Conservation (phyloP, 179 eudicot species). For the Corrigiola litoralis region DNA sequence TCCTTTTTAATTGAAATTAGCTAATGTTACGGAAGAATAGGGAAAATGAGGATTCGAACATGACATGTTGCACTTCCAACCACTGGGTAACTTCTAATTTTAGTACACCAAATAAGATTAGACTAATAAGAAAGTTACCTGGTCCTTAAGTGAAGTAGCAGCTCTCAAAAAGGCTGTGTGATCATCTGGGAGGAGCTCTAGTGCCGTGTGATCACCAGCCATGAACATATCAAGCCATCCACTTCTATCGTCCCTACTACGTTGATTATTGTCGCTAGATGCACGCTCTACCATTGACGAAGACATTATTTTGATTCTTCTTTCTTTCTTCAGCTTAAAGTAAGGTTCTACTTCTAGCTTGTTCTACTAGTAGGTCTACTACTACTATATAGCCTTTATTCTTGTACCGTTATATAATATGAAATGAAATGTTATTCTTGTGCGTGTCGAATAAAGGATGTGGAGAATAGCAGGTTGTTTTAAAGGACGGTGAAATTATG, state of each 20-base stretch:
- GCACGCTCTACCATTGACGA: slow-evolving; percentile 8
- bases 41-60: too few relatives aligned
- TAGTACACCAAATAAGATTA: neutral
- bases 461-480: neutral
- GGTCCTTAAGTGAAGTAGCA: slow-evolving; percentile 54
- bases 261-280: slow-evolving; percentile 13
- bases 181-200: slow-evolving; percentile 23
- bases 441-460: neutral
- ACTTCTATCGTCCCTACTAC: neutral
- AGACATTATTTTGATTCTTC: neutral
- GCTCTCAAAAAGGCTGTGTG: slow-evolving; percentile 38
- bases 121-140: slow-evolving; percentile 29
- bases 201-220: slow-evolving; percentile 26
- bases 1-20: too few relatives aligned
- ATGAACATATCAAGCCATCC: slow-evolving; percentile 24
- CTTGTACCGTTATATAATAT: neutral
- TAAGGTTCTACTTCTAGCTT: neutral
- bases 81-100: neutral
- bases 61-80: neutral
- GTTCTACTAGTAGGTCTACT: neutral
- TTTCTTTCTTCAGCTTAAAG: neutral
- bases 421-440: neutral
- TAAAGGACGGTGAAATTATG: neutral
- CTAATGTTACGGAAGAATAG: too few relatives aligned
- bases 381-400: neutral